Percentiles rank a stretch among this genome's conserved stretches.
Evolutionary conservation across 306 rosid species (phyloP).

Genomic region (Cucurbita ficifolia): DNA sequence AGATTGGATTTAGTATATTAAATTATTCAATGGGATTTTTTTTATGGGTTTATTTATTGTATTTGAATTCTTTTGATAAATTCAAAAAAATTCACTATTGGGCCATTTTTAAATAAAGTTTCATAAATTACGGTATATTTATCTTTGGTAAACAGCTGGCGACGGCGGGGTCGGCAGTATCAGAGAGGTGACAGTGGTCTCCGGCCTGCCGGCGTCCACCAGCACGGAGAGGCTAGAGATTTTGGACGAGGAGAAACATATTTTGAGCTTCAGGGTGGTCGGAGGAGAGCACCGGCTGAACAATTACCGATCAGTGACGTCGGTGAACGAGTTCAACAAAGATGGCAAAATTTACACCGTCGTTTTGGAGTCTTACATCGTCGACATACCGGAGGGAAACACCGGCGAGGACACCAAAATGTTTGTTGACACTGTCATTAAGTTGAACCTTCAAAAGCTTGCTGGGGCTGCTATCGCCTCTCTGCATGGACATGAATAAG

Average conservation of each 20-base stretch:
- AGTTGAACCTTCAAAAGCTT: slow-evolving; percentile 84
- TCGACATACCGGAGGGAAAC: slow-evolving; percentile 78
- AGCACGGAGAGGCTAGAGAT: slow-evolving; percentile 87
- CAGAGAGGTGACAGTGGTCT: slow-evolving; percentile 65
- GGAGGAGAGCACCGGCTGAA: slow-evolving; percentile 82
- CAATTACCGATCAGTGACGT: slow-evolving; percentile 67
- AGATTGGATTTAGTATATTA: too few relatives aligned
- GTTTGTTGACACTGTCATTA: slow-evolving; percentile 76
- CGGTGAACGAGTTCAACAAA: slow-evolving; percentile 46
- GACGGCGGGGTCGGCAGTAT: slow-evolving; percentile 73
- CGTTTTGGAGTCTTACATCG: slow-evolving; percentile 71
- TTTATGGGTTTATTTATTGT: too few relatives aligned
- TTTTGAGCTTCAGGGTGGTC: slow-evolving; percentile 61
- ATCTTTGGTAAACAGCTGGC: neutral
- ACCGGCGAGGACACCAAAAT: slow-evolving; percentile 78
- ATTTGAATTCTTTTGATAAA: too few relatives aligned
- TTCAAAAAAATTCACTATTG: too few relatives aligned
- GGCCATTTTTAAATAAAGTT: too few relatives aligned
- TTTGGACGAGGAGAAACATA: slow-evolving; percentile 60
- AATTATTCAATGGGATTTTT: too few relatives aligned
- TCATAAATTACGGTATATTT: neutral
- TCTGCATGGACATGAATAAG: slow-evolving; percentile 20
- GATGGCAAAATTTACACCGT: slow-evolving; percentile 39
- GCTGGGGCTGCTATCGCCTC: slow-evolving; percentile 35
- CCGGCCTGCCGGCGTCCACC: slow-evolving; percentile 84